Conservation (phyloP, 805 yeast genomes). For the Millerozyma miso region DNA sequence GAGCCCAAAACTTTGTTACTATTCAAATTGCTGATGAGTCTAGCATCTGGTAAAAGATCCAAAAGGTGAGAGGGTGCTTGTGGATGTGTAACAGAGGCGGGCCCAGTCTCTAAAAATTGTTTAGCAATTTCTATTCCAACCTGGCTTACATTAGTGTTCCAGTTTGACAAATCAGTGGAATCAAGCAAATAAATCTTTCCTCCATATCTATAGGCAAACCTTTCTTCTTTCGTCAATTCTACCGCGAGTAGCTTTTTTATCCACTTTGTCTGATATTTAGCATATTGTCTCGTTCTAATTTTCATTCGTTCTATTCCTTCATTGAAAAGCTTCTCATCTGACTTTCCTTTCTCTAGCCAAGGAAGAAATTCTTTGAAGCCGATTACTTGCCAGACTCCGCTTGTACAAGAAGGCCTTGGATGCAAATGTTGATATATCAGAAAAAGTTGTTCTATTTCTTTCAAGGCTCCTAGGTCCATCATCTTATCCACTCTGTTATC, state of each 20-base stretch:
- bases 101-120: slow-evolving; percentile 27
- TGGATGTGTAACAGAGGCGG: slow-evolving; percentile 17
- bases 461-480: slow-evolving; percentile 65
- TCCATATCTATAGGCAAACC: slow-evolving; percentile 48
- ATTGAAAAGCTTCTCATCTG: slow-evolving; percentile 21
- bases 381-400: slow-evolving; percentile 91
- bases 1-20: slow-evolving; percentile 38
- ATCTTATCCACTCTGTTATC: slow-evolving; percentile 81
- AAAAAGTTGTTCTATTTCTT: slow-evolving; percentile 64
- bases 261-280: slow-evolving; percentile 88
- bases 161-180: slow-evolving; percentile 64
- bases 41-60: slow-evolving; percentile 22
- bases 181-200: slow-evolving; percentile 67
- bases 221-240: slow-evolving; percentile 48
- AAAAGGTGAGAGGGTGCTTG: slow-evolving; percentile 26
- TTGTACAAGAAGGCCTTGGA: slow-evolving; percentile 49
- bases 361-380: slow-evolving; percentile 90
- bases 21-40: slow-evolving; percentile 12
- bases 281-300: slow-evolving; percentile 76
- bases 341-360: slow-evolving; percentile 38
- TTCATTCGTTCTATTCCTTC: slow-evolving; percentile 75
- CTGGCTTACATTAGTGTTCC: slow-evolving; percentile 54
- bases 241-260: slow-evolving; percentile 65
- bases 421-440: slow-evolving; percentile 31
- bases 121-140: slow-evolving; percentile 52